Base-by-base conservation (phyloP, 352 stramenopile species). In the Pythium pectinolyticum region DNA sequence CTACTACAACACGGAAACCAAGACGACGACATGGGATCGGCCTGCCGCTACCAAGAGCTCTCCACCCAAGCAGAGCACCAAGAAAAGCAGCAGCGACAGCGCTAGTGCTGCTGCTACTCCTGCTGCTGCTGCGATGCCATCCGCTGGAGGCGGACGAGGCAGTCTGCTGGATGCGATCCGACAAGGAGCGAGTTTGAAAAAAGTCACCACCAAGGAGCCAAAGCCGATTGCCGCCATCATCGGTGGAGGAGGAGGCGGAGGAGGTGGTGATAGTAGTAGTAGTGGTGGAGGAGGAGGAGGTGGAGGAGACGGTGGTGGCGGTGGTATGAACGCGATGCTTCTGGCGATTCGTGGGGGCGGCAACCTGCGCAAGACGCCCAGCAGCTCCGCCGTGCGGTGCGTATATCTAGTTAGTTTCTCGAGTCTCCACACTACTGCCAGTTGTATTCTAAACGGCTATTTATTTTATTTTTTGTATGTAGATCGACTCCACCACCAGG, bases 1-100 rank as follows among this genome's bases (percentile, higher is more conserved):
- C 71, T 96, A 93, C 71, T 96, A 95, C 74, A 94, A 96, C 57
- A 75, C 82, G n/a, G 68, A 89, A 57, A 94, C 84, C 4, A 95
- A 95, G 63, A 83, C 88, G 59, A 96, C 88, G 55, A 94, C 84
- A 47, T 96, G 88, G 88, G 88, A 92, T 32, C 78, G 77, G 22
- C 66, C 70, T 9, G 60, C 58, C 5, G 59, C 75, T 14, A 49
- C 71, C 24, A 66, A 64, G 61, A 63, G 48, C n/a, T 51, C 61
- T 20, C 35, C 30, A 17, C 52, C 61, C 46, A 68, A 59, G 39
- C 61, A 68, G 45, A 50, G 27, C 9, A 61, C 14, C 17, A 65
- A 40, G 37, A 51, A 59, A 56, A 69, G 83, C 48, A 47, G 49
- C 41, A 77, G 57, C 57, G 67, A 57, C 35, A 49, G 35, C 40